Evolutionary conservation across 805 yeast genomes (phyloP).

Genomic region (Saturnispora hagleri): DNA sequence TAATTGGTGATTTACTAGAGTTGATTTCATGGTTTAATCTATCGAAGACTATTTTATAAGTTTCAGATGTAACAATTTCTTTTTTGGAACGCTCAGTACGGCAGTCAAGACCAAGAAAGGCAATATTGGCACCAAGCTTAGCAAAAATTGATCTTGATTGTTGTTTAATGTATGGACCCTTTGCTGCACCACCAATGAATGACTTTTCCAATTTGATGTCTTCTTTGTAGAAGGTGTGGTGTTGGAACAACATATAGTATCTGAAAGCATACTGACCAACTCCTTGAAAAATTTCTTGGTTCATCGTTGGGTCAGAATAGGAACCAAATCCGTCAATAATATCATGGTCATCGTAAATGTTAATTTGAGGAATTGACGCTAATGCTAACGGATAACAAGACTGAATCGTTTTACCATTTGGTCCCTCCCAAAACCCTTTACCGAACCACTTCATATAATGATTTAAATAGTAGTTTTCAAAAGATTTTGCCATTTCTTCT

Average conservation of each 20-base stretch:
- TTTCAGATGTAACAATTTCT: slow-evolving; percentile 41
- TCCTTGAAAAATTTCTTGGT: slow-evolving; percentile 52
- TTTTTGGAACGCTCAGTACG: slow-evolving; percentile 76
- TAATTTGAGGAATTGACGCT: slow-evolving; percentile 77
- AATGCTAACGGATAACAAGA: slow-evolving; percentile 61
- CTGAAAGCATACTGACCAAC: slow-evolving; percentile 76
- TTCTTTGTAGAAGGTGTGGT: slow-evolving; percentile 50
- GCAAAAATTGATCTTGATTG: slow-evolving; percentile 60
- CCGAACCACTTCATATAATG: slow-evolving; percentile 89
- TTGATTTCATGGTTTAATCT: slow-evolving; percentile 50
- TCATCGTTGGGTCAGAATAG: slow-evolving; percentile 69
- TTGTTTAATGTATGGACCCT: slow-evolving; percentile 65
- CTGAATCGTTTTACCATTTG: slow-evolving; percentile 57
- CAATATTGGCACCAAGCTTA: slow-evolving; percentile 65
- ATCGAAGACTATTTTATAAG: slow-evolving; percentile 54
- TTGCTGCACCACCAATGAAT: slow-evolving; percentile 53
- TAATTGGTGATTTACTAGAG: slow-evolving; percentile 42
- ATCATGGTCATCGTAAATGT: slow-evolving; percentile 91
- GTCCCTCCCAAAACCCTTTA: slow-evolving; percentile 74
- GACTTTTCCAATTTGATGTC: slow-evolving; percentile 33
- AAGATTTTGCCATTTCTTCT: slow-evolving; percentile 40
- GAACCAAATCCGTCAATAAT: slow-evolving; percentile 96
- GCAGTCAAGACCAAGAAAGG: slow-evolving; percentile 78
- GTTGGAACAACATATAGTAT: slow-evolving; percentile 89
- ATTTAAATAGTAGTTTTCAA: slow-evolving; percentile 57